Conservation (phyloP, 2,329 filamentous ascomycete genomes). For the Leptographium wingfieldii region DNA sequence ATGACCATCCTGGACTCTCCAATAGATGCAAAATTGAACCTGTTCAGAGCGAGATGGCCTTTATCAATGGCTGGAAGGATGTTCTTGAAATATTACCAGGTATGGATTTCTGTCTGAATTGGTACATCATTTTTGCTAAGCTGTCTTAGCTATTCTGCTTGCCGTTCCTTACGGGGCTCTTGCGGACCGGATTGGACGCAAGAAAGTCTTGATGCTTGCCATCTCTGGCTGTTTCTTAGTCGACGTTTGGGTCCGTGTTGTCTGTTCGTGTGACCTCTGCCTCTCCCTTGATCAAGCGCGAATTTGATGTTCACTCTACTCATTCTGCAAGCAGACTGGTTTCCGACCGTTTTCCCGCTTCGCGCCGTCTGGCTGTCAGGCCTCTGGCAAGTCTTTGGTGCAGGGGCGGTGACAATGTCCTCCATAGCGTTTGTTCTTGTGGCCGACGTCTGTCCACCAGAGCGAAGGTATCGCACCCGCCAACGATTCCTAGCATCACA, state of each 20-base stretch:
- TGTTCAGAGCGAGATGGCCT: not conserved
- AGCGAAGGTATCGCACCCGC: not conserved
- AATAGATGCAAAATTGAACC: not conserved
- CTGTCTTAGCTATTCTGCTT: not conserved
- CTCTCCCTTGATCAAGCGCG: too few relatives aligned
- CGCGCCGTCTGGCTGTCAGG: not conserved
- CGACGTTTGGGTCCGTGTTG: not conserved
- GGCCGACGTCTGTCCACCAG: not conserved
- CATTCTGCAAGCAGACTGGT: not conserved
- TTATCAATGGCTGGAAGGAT: not conserved
- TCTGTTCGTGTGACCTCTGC: not conserved
- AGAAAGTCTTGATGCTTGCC: not conserved
- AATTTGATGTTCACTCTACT: too few relatives aligned
- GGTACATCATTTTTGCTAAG: not conserved
- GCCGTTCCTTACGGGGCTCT: not conserved
- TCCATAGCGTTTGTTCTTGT: not conserved
- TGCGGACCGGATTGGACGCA: not conserved
- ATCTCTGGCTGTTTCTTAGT: not conserved
- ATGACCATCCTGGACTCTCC: not conserved
- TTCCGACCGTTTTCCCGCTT: not conserved
- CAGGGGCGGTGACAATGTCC: not conserved
- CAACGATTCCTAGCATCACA: not conserved
- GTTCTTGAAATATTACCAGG: not conserved
- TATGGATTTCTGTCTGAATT: not conserved
- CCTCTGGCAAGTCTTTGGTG: not conserved